Base-by-base conservation (phyloP, 805 yeast genomes). In the Monosporozyma aerobia region DNA sequence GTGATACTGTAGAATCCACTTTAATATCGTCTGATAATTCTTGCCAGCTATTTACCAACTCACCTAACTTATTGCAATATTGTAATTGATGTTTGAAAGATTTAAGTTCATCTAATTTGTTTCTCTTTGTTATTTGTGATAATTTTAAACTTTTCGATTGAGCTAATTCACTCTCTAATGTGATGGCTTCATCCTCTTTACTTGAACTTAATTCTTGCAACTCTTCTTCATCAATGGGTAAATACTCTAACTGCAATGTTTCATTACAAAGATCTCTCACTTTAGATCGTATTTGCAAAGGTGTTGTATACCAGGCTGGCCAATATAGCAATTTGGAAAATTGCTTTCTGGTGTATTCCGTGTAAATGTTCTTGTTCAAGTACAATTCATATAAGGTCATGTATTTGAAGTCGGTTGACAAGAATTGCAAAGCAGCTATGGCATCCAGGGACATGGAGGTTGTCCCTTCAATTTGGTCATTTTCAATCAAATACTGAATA, bases 281-380 rank as follows among this genome's bases (percentile, higher is more conserved):
- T 2, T 47, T 44, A 3, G 58, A 45, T 44, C 68, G 51, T 35
- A 56, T 52, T 19, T 51, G 51, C 37, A 60, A 35, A 1, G 90
- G 90, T 23, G 83, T 80, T 55, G 78, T 79, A 63, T 84, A 85
- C 77, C 84, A 87, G 78, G 83, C 76, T 9, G 90, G 92, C 69
- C 85, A 85, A 6, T 87, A 84, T 19, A 84, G 65, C 52, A 79
- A 75, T 3, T 69, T 58, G 45, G 73, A 70, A 62, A 83, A 83
- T 16, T 77, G 59, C 23, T 77, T 76, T 55, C 87, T 73, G 3
- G 89, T 78, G 58, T 75, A 82, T 11, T 71, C 63, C 54, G 80
- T 85, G 64, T 83, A 85, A 63, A 85, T 85, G 16, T 65, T 68
- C 29, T 75, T 73, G 59, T 81, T 78, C 47, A 82, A 66, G 57